phyloP scores from a whole-genome alignment of 768 basidiomycete genomes.

The Pleurotus tuber-regium region DNA sequence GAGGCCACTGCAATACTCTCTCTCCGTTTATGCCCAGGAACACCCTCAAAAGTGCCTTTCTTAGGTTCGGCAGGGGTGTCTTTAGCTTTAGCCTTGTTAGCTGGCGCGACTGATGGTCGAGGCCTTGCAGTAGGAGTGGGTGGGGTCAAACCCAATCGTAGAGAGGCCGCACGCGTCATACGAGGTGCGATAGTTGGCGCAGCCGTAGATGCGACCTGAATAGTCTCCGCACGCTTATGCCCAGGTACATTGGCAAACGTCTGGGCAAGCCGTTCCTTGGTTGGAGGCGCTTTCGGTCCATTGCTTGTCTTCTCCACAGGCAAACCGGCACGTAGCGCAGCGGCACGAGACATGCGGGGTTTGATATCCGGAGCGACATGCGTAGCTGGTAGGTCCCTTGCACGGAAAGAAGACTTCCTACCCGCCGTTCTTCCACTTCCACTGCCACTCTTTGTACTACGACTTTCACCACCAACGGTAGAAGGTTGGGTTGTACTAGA shows the following conservation, averaged over 20 bases:
- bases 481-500: constrained; percentile 44
- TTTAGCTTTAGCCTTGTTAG: constrained; percentile 35
- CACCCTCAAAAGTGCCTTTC: constrained; percentile 66
- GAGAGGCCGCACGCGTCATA: constrained; percentile 72
- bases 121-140: constrained; percentile 40
- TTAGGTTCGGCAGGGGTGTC: constrained; percentile 29
- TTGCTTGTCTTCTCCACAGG: constrained; percentile 40
- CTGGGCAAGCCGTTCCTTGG: constrained; percentile 58
- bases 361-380: constrained; percentile 63
- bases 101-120: constrained; percentile 33
- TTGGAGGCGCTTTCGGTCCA: constrained; percentile 48
- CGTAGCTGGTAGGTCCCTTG: constrained; percentile 64
- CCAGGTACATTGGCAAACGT: constrained; percentile 81
- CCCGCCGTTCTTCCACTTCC: constrained; percentile 38
- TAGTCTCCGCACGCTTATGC: constrained; percentile 69
- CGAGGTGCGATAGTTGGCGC: constrained; percentile 70
- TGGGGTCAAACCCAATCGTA: constrained; percentile 54
- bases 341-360: constrained; percentile 74
- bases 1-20: constrained; percentile 73
- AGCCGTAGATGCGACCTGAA: constrained; percentile 71
- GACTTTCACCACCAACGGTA: constrained; percentile 37
- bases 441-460: constrained; percentile 32
- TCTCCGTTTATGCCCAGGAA: constrained; percentile 81
- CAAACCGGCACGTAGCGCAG: constrained; percentile 67
- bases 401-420: constrained; percentile 45